Base-by-base conservation (phyloP, 1,284 basidiomycete genomes). In the Mycosarcoma mackinlayi region DNA sequence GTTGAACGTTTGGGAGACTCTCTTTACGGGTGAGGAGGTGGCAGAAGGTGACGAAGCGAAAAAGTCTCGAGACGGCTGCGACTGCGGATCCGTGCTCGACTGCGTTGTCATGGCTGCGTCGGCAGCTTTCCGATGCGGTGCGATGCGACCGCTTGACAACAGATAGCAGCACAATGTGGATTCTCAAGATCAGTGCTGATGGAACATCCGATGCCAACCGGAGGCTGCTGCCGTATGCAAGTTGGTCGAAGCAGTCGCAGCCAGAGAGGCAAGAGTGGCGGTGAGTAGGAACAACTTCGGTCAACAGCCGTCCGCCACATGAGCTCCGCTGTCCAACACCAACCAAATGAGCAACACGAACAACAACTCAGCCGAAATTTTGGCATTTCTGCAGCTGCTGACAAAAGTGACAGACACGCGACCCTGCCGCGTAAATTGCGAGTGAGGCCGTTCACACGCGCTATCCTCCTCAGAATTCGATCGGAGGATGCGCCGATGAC, bases 21-120 rank as follows among this genome's bases (percentile, higher is more conserved):
- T 25, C 24, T 70, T 54, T 21, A 33, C 11, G 1, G 58, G 58
- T 18, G 64, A 61, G 31, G 49, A 56, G 11, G 61, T 61, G 3
- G 68, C 61, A 3, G 64, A 72, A 6, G 69, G 69, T 11, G 69
- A 72, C 11, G 69, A 72, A 21, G 63, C 69, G 25, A 72, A 64
- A 25, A 72, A 72, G 31, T 72, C 69, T n/a, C 59, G 48, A 10
- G 61, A 60, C 1, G 53, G 55, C 33, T 57, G 59, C 19, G 65
- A 58, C 39, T 56, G 58, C n/a, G 54, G 52, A 51, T 59, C 59
- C 4, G 41, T 33, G 25, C 54, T 68, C 38, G 59, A 59, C 30
- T 69, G 66, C 23, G 66, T 50, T 9, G 59, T 42, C 65, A 62
- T 68, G 35, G 23, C 48, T 48, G 34, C 24, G 21, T 25, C 23